Percentiles rank a stretch among this genome's conserved stretches.
Evolutionary conservation across 164 flowering plant genomes (phyloP).

Genomic region (Vitis riparia): DNA sequence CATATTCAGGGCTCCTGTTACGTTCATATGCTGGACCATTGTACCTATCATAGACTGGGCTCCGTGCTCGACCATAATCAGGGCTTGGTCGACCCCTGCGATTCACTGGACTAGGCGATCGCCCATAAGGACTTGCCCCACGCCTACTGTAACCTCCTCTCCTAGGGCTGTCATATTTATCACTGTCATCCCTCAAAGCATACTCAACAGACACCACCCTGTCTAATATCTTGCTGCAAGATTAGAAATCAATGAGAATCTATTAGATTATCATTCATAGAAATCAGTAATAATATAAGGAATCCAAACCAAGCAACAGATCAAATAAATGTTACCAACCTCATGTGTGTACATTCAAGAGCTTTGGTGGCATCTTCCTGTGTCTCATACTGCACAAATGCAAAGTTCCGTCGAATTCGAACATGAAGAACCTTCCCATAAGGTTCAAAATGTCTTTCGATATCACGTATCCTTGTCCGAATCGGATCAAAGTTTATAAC

Average conservation of each 20-base stretch:
- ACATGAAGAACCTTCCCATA: slow-evolving; percentile 77
- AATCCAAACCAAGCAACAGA: not conserved
- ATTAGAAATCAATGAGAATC: not conserved
- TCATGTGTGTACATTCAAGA: slow-evolving; percentile 82
- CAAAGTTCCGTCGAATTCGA: slow-evolving; percentile 83
- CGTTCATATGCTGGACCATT: slow-evolving; percentile 40
- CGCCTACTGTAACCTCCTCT: slow-evolving; percentile 46
- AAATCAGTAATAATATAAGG: not conserved
- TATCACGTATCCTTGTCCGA: slow-evolving; percentile 64
- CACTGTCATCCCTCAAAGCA: slow-evolving; percentile 86
- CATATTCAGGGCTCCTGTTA: slow-evolving; percentile 47
- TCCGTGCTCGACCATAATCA: slow-evolving; percentile 54
- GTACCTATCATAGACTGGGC: slow-evolving; percentile 57
- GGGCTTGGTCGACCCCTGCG: slow-evolving; percentile 50
- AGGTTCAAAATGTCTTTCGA: slow-evolving; percentile 81
- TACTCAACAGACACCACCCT: slow-evolving; percentile 94
- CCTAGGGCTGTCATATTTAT: slow-evolving; percentile 61
- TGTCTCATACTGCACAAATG: slow-evolving; percentile 88
- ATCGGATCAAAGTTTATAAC: slow-evolving; percentile 89
- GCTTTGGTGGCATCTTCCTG: slow-evolving; percentile 96
- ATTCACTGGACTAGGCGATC: slow-evolving; percentile 55
- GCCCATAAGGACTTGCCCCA: slow-evolving; percentile 46
- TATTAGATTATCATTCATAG: not conserved
- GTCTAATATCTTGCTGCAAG: slow-evolving; percentile 77
- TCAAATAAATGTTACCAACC: slow-evolving; percentile 35